Conservation (phyloP, 805 yeast species). For the Myxozyma vanderwaltii region DNA sequence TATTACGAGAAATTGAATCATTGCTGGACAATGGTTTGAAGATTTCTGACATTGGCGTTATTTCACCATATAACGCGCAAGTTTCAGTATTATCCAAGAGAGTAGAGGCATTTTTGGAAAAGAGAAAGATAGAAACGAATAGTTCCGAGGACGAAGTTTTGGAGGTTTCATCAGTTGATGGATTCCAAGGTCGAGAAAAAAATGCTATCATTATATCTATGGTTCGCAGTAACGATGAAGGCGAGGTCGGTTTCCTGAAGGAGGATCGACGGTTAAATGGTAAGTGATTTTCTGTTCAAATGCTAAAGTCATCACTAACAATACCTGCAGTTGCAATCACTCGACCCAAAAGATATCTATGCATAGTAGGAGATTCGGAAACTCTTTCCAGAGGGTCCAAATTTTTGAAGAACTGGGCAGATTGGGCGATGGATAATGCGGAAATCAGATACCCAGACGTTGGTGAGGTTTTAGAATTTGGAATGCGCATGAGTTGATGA, state of each 20-base stretch:
- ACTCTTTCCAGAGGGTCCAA: slow-evolving; percentile 50
- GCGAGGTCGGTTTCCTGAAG: slow-evolving; percentile 77
- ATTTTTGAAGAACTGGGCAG: slow-evolving; percentile 66
- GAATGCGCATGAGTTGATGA: slow-evolving; percentile 15
- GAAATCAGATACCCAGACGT: slow-evolving; percentile 71
- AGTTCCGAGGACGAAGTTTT: slow-evolving; percentile 48
- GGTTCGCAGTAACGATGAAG: slow-evolving; percentile 73
- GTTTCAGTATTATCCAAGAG: slow-evolving; percentile 60
- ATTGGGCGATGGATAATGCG: slow-evolving; percentile 65
- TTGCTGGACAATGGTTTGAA: slow-evolving; percentile 57
- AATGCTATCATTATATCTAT: slow-evolving; percentile 78
- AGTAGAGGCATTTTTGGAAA: slow-evolving; percentile 42
- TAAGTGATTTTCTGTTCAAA: neutral
- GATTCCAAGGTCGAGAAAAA: slow-evolving; percentile 95
- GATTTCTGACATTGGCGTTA: slow-evolving; percentile 70
- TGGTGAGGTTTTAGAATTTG: slow-evolving; percentile 33
- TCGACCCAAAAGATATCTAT: slow-evolving; percentile 79
- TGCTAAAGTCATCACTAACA: neutral
- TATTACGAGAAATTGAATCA: slow-evolving; percentile 55
- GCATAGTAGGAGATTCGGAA: slow-evolving; percentile 85
- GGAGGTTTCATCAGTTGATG: slow-evolving; percentile 90
- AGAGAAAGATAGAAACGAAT: neutral
- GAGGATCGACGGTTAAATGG: slow-evolving; percentile 76
- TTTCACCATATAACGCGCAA: slow-evolving; percentile 90
- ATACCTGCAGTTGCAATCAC: slow-evolving; percentile 74